Evolutionary conservation across 139 green algal genomes (phyloP).

Genomic region (Limnomonas spitsbergensis): DNA sequence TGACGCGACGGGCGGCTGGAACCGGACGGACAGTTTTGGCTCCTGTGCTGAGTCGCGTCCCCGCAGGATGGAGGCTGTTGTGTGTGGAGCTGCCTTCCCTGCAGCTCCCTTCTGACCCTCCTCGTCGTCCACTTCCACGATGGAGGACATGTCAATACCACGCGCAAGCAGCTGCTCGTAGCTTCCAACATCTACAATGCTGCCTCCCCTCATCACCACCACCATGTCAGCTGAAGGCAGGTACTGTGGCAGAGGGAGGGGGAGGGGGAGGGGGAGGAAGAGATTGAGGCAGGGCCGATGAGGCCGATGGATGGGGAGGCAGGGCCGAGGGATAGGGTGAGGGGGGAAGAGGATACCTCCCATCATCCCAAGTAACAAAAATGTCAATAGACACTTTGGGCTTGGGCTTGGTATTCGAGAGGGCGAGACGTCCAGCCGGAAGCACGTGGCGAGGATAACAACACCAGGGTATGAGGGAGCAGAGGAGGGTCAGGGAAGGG

Average conservation of each 20-base stretch:
- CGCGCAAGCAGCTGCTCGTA: slow-evolving; percentile 52
- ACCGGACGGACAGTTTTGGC: not conserved
- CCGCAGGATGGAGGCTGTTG: no score
- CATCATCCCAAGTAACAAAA: no score
- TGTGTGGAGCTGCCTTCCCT: no score
- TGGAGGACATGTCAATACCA: slow-evolving; percentile 49
- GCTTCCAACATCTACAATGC: slow-evolving; percentile 61
- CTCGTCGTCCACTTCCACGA: slow-evolving; percentile 26
- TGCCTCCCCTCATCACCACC: slow-evolving; percentile 78
- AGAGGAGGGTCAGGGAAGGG: no score
- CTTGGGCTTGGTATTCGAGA: no score
- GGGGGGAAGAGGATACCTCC: no score
- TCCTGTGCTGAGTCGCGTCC: no score
- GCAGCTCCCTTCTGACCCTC: slow-evolving; percentile 17
- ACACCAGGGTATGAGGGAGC: no score
- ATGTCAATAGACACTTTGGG: no score
- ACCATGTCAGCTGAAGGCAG: slow-evolving; percentile 78
- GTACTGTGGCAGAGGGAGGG: slow-evolving; percentile 60
- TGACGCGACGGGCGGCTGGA: not conserved
- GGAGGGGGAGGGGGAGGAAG: not conserved
- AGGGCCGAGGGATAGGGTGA: no score
- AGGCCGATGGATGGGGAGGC: not conserved
- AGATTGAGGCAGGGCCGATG: not conserved
- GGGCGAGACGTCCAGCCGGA: no score
- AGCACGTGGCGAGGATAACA: no score